phyloP scores from a whole-genome alignment of 495 filamentous ascomycete species.

The Xylaria flabelliformis region DNA sequence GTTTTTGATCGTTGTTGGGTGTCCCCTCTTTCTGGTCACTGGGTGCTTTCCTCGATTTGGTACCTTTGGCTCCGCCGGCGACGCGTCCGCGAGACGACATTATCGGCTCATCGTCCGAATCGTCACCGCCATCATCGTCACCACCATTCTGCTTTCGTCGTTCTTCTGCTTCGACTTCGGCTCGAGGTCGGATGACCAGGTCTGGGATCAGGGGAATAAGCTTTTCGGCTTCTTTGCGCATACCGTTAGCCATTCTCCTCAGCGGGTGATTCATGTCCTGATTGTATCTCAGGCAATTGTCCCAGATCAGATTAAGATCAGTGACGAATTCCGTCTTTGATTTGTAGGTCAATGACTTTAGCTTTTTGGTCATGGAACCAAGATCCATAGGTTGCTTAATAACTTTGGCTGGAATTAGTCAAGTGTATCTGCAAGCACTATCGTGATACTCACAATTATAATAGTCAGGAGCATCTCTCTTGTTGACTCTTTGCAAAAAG shows the following conservation, averaged over 20 bases:
- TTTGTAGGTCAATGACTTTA: constrained; percentile 84
- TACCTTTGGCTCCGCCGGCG: constrained; percentile 76
- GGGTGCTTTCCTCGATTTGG: constrained; percentile 80
- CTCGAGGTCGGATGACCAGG: constrained; percentile 84
- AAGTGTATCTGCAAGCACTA: not conserved
- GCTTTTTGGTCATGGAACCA: constrained; percentile 96
- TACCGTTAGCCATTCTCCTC: constrained; percentile 90
- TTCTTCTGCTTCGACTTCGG: constrained; percentile 96
- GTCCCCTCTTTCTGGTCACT: constrained; percentile 81
- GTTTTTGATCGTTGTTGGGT: constrained; percentile 70
- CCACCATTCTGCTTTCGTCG: constrained; percentile 75
- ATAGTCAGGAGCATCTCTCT: constrained; percentile 96
- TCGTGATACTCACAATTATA: constrained; percentile 69
- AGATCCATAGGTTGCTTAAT: constrained; percentile 99
- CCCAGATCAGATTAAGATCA: constrained; percentile 94
- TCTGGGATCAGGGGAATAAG: constrained; percentile 94
- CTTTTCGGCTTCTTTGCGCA: constrained; percentile 96
- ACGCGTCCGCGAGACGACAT: constrained; percentile 96
- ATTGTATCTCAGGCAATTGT: constrained; percentile 95
- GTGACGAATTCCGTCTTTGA: constrained; percentile 95
- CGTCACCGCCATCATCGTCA: constrained; percentile 82
- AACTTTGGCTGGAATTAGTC: constrained; percentile 59
- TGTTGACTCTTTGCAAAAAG: constrained; percentile 91
- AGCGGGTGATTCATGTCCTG: constrained; percentile 85
- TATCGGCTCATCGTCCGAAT: constrained; percentile 97